Conservation (phyloP, 495 filamentous ascomycete genomes). For the Hypoxylon fuscum region DNA sequence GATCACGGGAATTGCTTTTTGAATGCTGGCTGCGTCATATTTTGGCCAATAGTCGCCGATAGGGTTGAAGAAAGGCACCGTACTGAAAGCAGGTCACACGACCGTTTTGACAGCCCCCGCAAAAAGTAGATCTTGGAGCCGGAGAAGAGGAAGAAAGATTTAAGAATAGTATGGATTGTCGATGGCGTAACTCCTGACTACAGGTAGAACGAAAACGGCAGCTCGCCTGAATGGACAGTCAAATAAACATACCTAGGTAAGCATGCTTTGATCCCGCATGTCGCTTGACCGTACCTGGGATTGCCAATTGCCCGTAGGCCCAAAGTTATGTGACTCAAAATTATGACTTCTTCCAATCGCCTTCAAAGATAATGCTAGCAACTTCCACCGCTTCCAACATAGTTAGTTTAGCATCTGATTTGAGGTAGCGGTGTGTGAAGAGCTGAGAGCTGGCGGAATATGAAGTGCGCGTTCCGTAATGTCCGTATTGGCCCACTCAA, state of each 20-base stretch:
- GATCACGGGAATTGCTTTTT: conserved; percentile 33
- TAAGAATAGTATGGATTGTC: conserved; percentile 3
- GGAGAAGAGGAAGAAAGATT: conserved; percentile 34
- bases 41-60: no score
- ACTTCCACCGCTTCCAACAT: conserved; percentile 17
- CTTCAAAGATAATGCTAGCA: conserved; percentile 1
- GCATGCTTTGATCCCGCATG: conserved; percentile 17
- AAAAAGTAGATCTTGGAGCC: conserved; percentile 34
- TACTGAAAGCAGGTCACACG: conserved; percentile 36
- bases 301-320: conserved; percentile 20
- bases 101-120: conserved; percentile 30
- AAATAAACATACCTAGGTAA: conserved; percentile 6
- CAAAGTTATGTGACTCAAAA: conserved; percentile 5
- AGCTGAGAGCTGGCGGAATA: conserved; percentile 21
- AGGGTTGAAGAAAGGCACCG: no score
- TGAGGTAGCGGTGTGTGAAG: conserved; percentile 32
- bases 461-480: conserved; percentile 17
- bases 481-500: conserved; percentile 25
- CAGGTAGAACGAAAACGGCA: conserved; percentile 18
- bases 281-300: conserved; percentile 16
- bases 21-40: conserved; percentile 18
- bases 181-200: conserved; percentile 27
- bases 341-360: conserved; percentile 6
- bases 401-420: conserved; percentile 15
- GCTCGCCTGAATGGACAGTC: conserved; percentile 7